Evolutionary conservation across 495 filamentous ascomycete genomes (phyloP).

Genomic region (Penicillium ochrochloron): DNA sequence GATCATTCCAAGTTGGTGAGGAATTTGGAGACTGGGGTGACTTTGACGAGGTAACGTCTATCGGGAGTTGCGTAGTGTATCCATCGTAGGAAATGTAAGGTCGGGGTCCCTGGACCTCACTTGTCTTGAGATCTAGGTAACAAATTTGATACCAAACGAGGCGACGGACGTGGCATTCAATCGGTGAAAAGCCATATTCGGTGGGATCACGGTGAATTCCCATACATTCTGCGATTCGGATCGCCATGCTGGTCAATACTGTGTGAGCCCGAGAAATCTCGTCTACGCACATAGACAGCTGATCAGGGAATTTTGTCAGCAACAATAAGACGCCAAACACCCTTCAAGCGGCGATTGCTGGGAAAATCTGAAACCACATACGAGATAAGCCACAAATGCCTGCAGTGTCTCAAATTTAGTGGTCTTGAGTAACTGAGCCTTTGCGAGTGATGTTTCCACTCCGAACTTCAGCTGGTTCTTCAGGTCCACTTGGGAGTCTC

Average conservation of each 20-base stretch:
- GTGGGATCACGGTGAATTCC: background rate
- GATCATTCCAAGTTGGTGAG: slow-evolving; percentile 60
- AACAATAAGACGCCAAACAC: background rate
- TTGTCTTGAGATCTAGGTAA: slow-evolving; percentile 3
- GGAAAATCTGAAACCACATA: background rate
- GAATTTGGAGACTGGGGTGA: slow-evolving; percentile 1
- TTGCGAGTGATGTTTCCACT: background rate
- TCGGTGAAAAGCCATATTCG: slow-evolving; percentile 3
- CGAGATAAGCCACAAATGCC: background rate
- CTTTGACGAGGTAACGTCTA: background rate
- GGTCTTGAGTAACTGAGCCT: background rate
- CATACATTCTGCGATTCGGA: slow-evolving; percentile 1
- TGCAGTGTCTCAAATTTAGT: background rate
- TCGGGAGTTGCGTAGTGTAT: background rate
- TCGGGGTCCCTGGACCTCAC: background rate
- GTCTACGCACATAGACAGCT: background rate
- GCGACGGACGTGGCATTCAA: background rate
- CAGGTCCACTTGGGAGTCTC: background rate
- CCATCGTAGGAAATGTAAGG: background rate
- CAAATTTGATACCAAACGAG: slow-evolving; percentile 5
- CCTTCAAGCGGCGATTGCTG: background rate
- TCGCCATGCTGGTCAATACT: background rate
- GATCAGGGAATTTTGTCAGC: background rate
- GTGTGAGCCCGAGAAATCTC: background rate
- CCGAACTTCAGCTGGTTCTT: background rate